Evolutionary conservation across 2,329 filamentous ascomycete species (phyloP), one percentile per base, ranked within the genome.

Genomic region (Cladosporium sp.): DNA sequence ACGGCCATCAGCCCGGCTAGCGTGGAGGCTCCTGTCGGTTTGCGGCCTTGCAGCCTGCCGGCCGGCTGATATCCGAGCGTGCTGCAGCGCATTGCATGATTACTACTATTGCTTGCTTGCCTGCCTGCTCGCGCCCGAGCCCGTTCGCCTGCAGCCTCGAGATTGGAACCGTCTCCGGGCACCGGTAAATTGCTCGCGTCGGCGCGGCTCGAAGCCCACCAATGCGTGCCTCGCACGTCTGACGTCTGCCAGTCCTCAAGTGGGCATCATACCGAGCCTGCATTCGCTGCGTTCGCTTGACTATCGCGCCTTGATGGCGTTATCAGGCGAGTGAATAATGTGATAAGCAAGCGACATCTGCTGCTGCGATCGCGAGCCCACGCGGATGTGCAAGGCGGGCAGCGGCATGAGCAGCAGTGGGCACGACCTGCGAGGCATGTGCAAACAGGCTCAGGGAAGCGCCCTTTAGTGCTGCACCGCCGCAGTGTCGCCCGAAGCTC

Each of bases 181-280:
- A n/a, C 45, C 45, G 45, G 45, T 25, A 48, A 35, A 48, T 48
- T 48, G 45, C 45, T 34, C 22, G 42, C 42, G 42, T 25, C 45
- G 25, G 45, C 45, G 45, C 45, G 45, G 25, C 28, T 48, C 45
- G 45, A 48, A 48, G 45, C 45, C 45, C 45, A 48, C 45, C 45
- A 48, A 48, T 48, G 9, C 4, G 7, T 45, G 42, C 42, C 22
- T 28, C 13, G 42, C 42, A 48, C 45, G 28, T 32, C 45, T 13
- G 45, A 19, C 36, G 17, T 1, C 12, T 7, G 7, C 9, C 10
- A 32, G 44, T 17, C 28, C 45, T 48, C 45, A 35, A 20, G 3
- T 17, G 17, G 45, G 13, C 28, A 48, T 48, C 28, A 19, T 48
- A 48, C 45, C 45, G 45, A 48, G 45, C 25, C 45, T 35, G 42